Base-by-base conservation (phyloP, 1,139 yeast species). In the Scheffersomyces cryptocercus region DNA sequence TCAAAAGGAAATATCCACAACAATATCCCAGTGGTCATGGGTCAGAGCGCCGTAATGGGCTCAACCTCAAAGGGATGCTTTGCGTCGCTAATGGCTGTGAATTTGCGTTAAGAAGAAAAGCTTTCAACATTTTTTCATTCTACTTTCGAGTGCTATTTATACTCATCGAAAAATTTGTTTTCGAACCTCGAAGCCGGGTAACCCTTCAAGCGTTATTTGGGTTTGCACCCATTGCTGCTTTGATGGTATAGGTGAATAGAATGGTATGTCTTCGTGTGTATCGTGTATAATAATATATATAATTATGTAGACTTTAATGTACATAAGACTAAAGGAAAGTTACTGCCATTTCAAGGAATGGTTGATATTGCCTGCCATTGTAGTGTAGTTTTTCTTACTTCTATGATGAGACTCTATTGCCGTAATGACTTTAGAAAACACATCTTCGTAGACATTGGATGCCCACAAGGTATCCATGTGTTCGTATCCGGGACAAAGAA, bases 51-150 rank as follows among this genome's bases (percentile, higher is more conserved):
- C 82, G 70, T 69, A 72, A 71, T 65, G 82, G 82, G 82, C 78
- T 77, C 86, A 82, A 81, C 88, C 88, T 83, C 87, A 66, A 78
- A 76, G 81, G 79, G 77, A 81, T 77, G 84, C 86, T 73, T 76
- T 79, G 64, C 74, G 82, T 70, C 71, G 81, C 70, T 75, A 73
- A 68, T 73, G 85, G 75, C 87, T 78, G 88, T 82, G 81, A 70
- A 67, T 78, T 79, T 77, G 87, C 87, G 87, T 82, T 80, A 71
- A 55, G 46, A 55, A 52, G 55, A 45, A 51, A 51, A 39, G 34
- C 15, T 29, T 38, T 38, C 40, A 56, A 48, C 54, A 53, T 20
- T 20, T 20, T 20, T 20, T 20, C 26, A 20, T 20, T 5, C 9
- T 20, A 20, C 26, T 20, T 20, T 20, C 7, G 3, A 2, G 26